These are phyloP conservation scores for Ogataea minuta DNA, from an alignment of 805 yeast species.

Conservation along the genomic window DNA sequence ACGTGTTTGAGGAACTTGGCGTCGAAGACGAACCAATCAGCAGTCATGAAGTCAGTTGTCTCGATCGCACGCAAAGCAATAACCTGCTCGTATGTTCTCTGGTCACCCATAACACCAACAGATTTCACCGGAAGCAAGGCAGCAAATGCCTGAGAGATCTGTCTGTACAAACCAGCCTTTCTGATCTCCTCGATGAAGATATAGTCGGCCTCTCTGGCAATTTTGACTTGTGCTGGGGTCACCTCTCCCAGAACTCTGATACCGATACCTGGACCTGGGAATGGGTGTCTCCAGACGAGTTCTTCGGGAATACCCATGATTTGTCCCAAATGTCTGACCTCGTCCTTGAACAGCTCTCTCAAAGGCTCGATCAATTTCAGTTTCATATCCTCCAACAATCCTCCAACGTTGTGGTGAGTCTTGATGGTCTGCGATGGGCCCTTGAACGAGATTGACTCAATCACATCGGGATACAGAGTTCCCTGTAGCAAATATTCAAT, in stretches of 20 bases:
- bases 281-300: conserved; percentile 99
- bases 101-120: conserved; percentile 99
- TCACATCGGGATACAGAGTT: conserved; percentile 96
- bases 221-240: conserved; percentile 86
- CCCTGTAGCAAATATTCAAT: conserved; percentile 95
- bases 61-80: conserved; percentile 98
- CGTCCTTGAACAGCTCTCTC: conserved; percentile 98
- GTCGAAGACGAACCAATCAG: conserved; percentile 97
- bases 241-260: conserved; percentile 98
- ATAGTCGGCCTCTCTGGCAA: conserved; percentile 95
- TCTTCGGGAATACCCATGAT: conserved; percentile 93
- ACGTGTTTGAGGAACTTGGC: conserved; percentile 88
- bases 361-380: conserved; percentile 97
- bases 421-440: conserved; percentile 99
- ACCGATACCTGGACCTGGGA: conserved; percentile 99
- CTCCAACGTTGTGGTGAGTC: conserved; percentile 99
- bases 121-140: conserved; percentile 95
- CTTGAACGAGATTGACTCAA: conserved; percentile 97
- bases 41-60: conserved; percentile 98
- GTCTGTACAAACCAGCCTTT: conserved; percentile 85
- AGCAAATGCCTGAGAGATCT: conserved; percentile 97
- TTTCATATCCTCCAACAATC: conserved; percentile 96
- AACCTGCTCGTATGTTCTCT: conserved; percentile 98
- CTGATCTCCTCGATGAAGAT: conserved; percentile 96
- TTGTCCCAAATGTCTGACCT: conserved; percentile 95